Base-by-base conservation (phyloP, 2,329 filamentous ascomycete genomes). In the Orbilia quercus region DNA sequence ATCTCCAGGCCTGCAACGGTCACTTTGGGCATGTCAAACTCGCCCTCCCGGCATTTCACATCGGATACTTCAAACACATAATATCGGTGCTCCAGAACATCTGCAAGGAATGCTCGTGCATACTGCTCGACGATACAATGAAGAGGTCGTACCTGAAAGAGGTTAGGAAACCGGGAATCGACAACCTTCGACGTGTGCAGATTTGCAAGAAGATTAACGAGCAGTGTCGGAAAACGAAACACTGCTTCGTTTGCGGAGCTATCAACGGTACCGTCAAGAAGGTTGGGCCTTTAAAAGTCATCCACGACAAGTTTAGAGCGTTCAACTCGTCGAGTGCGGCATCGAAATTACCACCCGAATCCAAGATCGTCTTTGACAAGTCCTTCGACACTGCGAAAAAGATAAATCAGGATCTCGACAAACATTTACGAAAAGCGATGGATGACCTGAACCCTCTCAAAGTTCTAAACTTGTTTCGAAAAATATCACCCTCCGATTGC, bases 11-110 rank as follows among this genome's bases (percentile, higher is more conserved):
- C 76, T 99, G 95, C 81, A 95, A 92, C 77, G 95, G 95, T 11
- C 95, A 99, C 81, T 99, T 98, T 79, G 95, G 95, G 50, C 90
- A 97, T 81, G 90, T 99, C 78, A 89, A 91, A 78, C 86, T 99
- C 12, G 91, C 94, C 0, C 84, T 99, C 57, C 95, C 95, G 2
- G 92, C 90, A 45, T 98, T 98, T 79, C 95, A 99, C 80, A 92
- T 98, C 76, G 95, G 95, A 38, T 99, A 97, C 80, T 87, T 99
- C 78, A 95, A 92, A 80, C 92, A 96, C 80, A 92, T 95, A 75
- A 94, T 96, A 79, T 89, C 89, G 47, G 93, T 96, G 64, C 85
- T 99, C 22, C 93, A 98, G 80, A 90, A 95, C 79, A 96, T 99
- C 76, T 99, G 95, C 88, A 99, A 96, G 83, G 89, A 93, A 79